Conservation (phyloP, 352 stramenopile genomes). For the Globisporangium echinulatum region DNA sequence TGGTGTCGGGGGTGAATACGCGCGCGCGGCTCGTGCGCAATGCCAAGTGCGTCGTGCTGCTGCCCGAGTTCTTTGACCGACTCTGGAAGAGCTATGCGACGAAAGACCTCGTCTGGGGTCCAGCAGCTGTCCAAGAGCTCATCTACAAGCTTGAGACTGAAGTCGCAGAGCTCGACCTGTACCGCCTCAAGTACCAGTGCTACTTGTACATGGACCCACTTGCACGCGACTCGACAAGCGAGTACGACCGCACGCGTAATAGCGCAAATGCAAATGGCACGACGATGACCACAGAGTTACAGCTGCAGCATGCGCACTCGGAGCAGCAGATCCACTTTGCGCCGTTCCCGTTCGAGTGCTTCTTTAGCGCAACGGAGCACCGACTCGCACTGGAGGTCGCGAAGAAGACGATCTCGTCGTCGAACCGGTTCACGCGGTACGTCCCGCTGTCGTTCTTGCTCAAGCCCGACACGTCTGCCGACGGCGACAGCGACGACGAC, state of each 20-base stretch:
- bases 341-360: constrained; percentile 70
- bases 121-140: constrained; percentile 64
- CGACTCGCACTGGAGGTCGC: constrained; percentile 61
- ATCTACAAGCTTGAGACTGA: constrained; percentile 65
- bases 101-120: constrained; percentile 81
- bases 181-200: constrained; percentile 71
- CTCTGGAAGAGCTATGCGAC: constrained; percentile 65
- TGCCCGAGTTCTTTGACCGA: constrained; percentile 85
- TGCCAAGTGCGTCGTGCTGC: constrained; percentile 72
- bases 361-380: constrained; percentile 57
- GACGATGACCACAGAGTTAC: not conserved
- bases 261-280: not conserved
- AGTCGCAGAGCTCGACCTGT: constrained; percentile 68
- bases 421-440: constrained; percentile 72
- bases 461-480: constrained; percentile 63
- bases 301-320: constrained; percentile 19
- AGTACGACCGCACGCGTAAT: constrained; percentile 31
- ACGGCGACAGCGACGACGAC: constrained; percentile 62
- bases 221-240: constrained; percentile 43
- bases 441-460: constrained; percentile 76
- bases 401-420: constrained; percentile 73
- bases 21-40: constrained; percentile 64
- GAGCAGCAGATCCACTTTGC: constrained; percentile 27
- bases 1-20: constrained; percentile 72
- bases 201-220: constrained; percentile 80